Evolutionary conservation across 140 eudicot genomes (phyloP), one percentile per base, ranked within the genome.

Genomic region (Cichorium intybus): DNA sequence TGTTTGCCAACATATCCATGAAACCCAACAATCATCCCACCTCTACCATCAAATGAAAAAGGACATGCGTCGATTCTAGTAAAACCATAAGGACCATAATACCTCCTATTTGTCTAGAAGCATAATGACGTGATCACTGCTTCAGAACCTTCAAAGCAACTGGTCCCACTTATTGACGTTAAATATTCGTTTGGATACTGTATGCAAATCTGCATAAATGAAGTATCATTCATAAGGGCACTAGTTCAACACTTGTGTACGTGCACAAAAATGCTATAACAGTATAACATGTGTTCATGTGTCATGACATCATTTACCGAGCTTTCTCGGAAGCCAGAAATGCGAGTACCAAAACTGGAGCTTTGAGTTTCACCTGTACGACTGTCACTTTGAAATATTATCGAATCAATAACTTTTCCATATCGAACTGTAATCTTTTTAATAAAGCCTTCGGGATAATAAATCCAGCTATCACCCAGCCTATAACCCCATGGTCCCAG

Each of bases 51-150:
- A 41, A 23, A 39, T 16, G 76, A 64, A 45, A 66, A 70, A 28
- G 9, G 48, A 8, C n/a, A n/a, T n/a, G 5, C 15, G 15, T 64
- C 68, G 0, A 3, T 2, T 1, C 48, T 20, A 9, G 45, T n/a
- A n/a, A n/a, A n/a, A 7, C 85, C 81, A 27, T 41, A 75, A 14
- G 81, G 85, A 5, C 85, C 81, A 27, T 70, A 80, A 7, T 1
- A 18, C 5, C 31, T 46, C 55, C 12, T 17, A 17, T 80, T 75
- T 6, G 70, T 80, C 10, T 2, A 43, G 4, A 80, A 70, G 8
- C 54, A 33, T 27, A 75, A 45, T 3, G 81, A 80, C 37, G 4
- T 60, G 29, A 79, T 46, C 1, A 68, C 53, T 5, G 0, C 3
- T 6, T 24, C 69, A 8, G 10, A 7, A n/a, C n/a, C n/a, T n/a